These are phyloP conservation scores for Maudiozyma barnettii DNA, from an alignment of 805 yeast species.

Conservation along the genomic window DNA sequence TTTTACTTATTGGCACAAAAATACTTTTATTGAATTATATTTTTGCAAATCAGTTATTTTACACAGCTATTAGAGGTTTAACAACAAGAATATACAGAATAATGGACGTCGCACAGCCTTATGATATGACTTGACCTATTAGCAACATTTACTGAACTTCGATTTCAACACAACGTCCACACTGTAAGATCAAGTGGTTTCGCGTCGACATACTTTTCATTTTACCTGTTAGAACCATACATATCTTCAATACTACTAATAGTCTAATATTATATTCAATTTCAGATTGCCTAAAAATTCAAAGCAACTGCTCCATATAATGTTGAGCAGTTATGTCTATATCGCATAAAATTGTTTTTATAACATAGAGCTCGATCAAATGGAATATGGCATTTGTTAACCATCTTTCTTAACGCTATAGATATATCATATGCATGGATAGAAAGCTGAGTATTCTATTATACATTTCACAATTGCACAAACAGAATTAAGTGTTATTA, in stretches of 20 bases:
- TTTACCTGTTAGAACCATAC: too few relatives aligned
- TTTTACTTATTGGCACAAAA: neutral
- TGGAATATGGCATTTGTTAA: neutral
- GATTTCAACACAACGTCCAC: too few relatives aligned
- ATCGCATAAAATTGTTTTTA: too few relatives aligned
- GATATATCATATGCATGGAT: neutral
- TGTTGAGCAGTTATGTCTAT: too few relatives aligned
- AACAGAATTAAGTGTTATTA: too few relatives aligned
- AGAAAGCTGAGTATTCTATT: neutral
- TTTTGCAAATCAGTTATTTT: neutral
- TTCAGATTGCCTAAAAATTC: too few relatives aligned
- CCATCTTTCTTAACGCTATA: neutral
- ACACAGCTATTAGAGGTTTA: neutral
- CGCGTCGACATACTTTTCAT: too few relatives aligned
- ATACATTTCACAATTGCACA: neutral
- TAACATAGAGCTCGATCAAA: too few relatives aligned
- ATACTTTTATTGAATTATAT: neutral
- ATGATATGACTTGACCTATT: neutral
- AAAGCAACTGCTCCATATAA: too few relatives aligned
- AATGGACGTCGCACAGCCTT: neutral
- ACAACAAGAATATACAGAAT: neutral
- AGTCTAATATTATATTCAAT: too few relatives aligned
- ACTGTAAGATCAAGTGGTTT: too few relatives aligned
- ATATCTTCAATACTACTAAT: too few relatives aligned
- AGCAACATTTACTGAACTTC: neutral